A percentile compares a stretch with the other conserved stretches of the same genome.
These are phyloP conservation scores for Colletotrichum musicola DNA, from an alignment of 2,329 filamentous ascomycete genomes.

Conservation along the genomic window DNA sequence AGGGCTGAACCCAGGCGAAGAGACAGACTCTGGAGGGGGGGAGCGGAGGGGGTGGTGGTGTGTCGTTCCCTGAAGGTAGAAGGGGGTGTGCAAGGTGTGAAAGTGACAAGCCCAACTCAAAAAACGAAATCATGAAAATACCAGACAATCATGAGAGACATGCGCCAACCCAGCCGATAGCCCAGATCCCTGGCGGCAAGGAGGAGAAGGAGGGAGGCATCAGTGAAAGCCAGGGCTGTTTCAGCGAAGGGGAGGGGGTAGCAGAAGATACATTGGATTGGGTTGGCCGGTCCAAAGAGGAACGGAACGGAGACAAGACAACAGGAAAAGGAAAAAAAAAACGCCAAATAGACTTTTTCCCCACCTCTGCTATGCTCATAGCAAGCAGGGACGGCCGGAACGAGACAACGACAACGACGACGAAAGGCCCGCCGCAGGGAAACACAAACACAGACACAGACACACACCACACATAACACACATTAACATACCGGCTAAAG, in stretches of 20 bases:
- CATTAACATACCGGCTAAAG: slow-evolving; percentile 73
- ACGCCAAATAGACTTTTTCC: not conserved
- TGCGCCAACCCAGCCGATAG: slow-evolving; percentile 3
- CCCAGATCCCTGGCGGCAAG: slow-evolving; percentile 13
- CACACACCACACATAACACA: not conserved
- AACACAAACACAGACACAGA: slow-evolving; percentile 11
- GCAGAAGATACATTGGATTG: too few relatives aligned
- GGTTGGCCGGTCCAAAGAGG: not conserved
- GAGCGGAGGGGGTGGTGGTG: not conserved
- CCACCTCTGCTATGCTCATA: not conserved
- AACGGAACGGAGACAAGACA: slow-evolving; percentile 9
- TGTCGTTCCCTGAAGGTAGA: not conserved
- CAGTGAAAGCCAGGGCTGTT: slow-evolving; percentile 12
- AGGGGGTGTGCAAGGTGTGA: slow-evolving; percentile 6
- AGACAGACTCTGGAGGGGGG: not conserved
- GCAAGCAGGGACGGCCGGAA: not conserved
- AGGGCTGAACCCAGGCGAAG: slow-evolving; percentile 16
- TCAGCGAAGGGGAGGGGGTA: slow-evolving; percentile 10
- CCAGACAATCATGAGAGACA: slow-evolving; percentile 10
- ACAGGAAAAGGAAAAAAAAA: slow-evolving; percentile 13
- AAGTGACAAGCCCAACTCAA: not conserved
- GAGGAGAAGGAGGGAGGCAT: not conserved
- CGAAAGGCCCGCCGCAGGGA: not conserved
- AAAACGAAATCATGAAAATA: slow-evolving; percentile 12
- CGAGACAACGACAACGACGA: too few relatives aligned